Percentiles rank a stretch among this genome's conserved stretches.
Conservation (phyloP, 2,329 filamentous ascomycete species). For the Hymenoscyphus fraxineus region DNA sequence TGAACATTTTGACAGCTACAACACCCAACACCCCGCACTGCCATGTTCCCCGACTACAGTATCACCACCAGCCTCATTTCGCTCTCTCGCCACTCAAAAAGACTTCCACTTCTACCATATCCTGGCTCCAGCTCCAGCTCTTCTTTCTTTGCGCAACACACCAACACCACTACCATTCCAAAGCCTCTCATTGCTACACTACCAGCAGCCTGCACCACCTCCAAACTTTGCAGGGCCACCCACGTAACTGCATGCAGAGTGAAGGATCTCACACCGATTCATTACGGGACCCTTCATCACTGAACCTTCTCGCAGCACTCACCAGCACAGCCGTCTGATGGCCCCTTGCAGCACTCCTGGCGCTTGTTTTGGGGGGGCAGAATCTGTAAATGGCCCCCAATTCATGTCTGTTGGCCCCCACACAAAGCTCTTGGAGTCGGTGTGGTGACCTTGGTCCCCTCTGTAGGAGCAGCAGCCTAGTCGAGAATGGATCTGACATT, state of each 20-base stretch:
- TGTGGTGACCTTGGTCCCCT: conserved; percentile 6
- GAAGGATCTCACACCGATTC: conserved; percentile 19
- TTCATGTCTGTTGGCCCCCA: conserved; percentile 10
- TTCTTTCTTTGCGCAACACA: background rate
- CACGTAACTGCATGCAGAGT: conserved; percentile 7
- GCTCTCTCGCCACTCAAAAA: background rate
- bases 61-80: background rate
- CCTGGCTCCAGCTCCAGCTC: background rate
- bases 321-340: conserved; percentile 9
- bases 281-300: conserved; percentile 3
- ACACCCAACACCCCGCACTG: conserved; percentile 1
- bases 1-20: background rate
- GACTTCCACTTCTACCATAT: background rate
- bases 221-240: conserved; percentile 1
- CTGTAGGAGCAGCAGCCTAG: conserved; percentile 9
- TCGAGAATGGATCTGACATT: conserved; percentile 11
- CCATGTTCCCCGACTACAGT: background rate
- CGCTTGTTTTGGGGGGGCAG: conserved; percentile 13
- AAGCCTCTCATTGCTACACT: background rate
- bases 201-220: conserved; percentile 1
- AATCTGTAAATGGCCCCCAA: conserved; percentile 3
- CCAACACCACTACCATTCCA: background rate
- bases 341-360: conserved; percentile 12
- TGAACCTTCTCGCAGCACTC: background rate
- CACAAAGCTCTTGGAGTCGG: conserved; percentile 7